Base-by-base conservation (phyloP, 495 filamentous ascomycete genomes). In the Lasiosphaeria miniovina region DNA sequence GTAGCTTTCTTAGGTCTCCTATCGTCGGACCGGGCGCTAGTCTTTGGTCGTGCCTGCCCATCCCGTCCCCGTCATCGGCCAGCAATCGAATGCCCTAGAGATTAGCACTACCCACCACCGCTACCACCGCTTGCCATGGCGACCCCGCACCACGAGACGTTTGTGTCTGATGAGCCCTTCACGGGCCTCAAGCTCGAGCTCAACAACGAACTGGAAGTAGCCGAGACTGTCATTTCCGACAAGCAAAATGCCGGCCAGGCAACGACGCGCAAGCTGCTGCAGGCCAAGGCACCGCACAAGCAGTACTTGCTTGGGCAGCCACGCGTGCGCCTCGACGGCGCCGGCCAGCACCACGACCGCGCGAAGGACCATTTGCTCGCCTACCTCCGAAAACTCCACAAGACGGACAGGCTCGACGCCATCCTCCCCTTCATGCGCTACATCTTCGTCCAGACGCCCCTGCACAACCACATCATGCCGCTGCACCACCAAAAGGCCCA, bases 371-470 rank as follows among this genome's bases (percentile, higher is more conserved):
- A 17, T 3, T 43, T 64, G 24, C 49, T 50, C 34, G 15, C 61
- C 9, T 70, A 70, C 49, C 45, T 70, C 6, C 9, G 41, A 1
- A 17, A 55, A 12, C 53, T 24, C 10, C 68, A 68, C 49, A 35
- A 49, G 7, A 70, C 68, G 7, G 6, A 54, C 4, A 40, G 48
- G 4, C 51, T 65, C 11, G 68, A 70, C 32, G 41, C 52, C 0
- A 40, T 70, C 12, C 46, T 70, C 1, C 60, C 61, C 1, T 70
- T 43, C 45, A 70, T 68, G 65, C 66, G 65, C 12, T 70, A 66
- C 55, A 38, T 70, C 17, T 70, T 70, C 14, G 68, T 70, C n/a
- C 68, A 70, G 54, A 70, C 68, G 9, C 68, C 68, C 0, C 62
- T 65, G 4, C 66, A 50, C 61, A 32, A 41, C 1, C 68, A 70